A percentile compares a stretch with the other conserved stretches of the same genome.
Conservation (phyloP, 2,329 filamentous ascomycete genomes). For the Alternaria triticina region DNA sequence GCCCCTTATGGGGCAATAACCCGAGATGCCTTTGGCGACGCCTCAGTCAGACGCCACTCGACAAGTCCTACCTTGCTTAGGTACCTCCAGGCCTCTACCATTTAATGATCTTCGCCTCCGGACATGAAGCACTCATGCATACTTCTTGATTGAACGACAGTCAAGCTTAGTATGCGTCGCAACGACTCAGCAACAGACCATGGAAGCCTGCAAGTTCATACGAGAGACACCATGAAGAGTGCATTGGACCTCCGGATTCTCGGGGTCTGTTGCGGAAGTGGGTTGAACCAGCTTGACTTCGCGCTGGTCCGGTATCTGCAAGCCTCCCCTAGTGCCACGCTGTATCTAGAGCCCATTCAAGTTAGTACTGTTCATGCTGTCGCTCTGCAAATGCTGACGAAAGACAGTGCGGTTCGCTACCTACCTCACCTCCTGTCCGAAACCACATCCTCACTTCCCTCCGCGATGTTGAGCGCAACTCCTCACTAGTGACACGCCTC, state of each 20-base stretch:
- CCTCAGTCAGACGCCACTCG: background rate
- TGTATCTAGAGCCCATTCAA: conserved; percentile 62
- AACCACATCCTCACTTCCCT: conserved; percentile 65
- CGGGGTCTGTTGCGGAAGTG: conserved; percentile 62
- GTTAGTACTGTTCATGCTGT: conserved; percentile 10
- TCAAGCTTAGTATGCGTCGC: conserved; percentile 13
- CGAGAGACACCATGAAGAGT: background rate
- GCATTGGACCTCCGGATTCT: conserved; percentile 60
- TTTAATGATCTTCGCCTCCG: background rate
- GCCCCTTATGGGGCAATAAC: background rate
- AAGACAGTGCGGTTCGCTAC: conserved; percentile 62
- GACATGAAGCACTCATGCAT: background rate
- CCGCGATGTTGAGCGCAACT: conserved; percentile 59
- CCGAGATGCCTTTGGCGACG: background rate
- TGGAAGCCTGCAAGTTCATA: background rate
- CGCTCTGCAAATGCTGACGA: background rate
- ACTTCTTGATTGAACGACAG: background rate
- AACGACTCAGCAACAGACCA: conserved; percentile 20
- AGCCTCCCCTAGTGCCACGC: conserved; percentile 56
- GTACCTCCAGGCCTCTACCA: background rate
- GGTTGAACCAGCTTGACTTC: conserved; percentile 65
- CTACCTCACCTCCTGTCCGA: conserved; percentile 61
- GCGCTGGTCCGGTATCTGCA: conserved; percentile 65
- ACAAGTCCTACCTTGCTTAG: background rate
- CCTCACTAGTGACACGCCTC: conserved; percentile 62